Percentiles rank a stretch among this genome's conserved stretches.
Evolutionary conservation across 106 monocot species (phyloP).

Genomic region (Cymbidium sinense): DNA sequence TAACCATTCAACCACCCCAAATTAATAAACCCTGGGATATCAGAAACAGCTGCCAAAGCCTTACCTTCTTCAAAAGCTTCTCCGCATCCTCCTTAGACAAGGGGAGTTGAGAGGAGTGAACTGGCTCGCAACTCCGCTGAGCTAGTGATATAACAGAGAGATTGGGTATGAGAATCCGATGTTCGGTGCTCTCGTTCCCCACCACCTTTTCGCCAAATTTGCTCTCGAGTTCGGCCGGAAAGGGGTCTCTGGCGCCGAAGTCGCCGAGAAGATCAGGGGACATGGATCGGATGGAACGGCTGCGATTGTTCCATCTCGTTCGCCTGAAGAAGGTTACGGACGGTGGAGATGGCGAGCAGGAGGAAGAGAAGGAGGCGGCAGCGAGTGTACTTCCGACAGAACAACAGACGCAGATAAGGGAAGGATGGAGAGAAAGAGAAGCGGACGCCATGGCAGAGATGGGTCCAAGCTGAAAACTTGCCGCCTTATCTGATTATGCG

Average conservation of each 20-base stretch:
- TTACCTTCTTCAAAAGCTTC: conserved; percentile 65
- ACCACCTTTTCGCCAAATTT: conserved; percentile 71
- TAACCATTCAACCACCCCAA: not conserved
- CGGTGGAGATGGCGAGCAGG: not conserved
- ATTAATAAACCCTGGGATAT: not conserved
- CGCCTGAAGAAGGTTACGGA: not conserved
- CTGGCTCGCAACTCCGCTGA: conserved; percentile 35
- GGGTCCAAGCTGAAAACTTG: not conserved
- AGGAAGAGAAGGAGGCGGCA: not conserved
- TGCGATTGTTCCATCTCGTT: not conserved
- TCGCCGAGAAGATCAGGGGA: conserved; percentile 66
- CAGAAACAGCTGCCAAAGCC: not conserved
- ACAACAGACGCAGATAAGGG: not conserved
- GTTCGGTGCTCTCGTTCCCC: conserved; percentile 52
- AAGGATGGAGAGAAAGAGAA: conserved; percentile 2
- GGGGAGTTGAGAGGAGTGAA: conserved; percentile 27
- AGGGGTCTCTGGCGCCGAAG: conserved; percentile 83
- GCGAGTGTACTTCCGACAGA: too few species aligned
- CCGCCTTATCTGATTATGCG: not conserved
- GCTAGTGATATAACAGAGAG: conserved; percentile 68
- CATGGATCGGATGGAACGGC: not conserved
- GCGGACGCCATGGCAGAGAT: conserved; percentile 7
- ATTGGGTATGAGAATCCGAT: conserved; percentile 75
- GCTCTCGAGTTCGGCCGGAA: conserved; percentile 72
- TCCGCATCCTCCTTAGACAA: conserved; percentile 35